A percentile compares a stretch with the other conserved stretches of the same genome.
These are phyloP conservation scores for Verticillium longisporum DNA, from an alignment of 2,329 filamentous ascomycete species.

Conservation along the genomic window DNA sequence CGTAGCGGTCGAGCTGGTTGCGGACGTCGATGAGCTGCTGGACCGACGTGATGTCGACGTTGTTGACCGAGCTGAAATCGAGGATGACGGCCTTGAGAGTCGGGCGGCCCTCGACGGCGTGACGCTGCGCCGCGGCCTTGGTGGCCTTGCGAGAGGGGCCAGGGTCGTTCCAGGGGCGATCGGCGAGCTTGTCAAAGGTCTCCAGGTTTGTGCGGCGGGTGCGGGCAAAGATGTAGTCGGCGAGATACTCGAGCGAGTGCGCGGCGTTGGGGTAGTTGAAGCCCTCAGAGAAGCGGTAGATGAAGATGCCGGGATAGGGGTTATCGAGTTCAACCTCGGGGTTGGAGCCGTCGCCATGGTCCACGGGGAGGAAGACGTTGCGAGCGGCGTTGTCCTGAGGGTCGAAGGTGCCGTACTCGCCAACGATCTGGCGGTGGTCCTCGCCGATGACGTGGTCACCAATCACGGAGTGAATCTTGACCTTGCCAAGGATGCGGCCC, in stretches of 20 bases:
- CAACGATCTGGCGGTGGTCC: conserved; percentile 37
- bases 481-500: conserved; percentile 76
- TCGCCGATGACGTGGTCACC: conserved; percentile 66
- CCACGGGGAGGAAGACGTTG: conserved; percentile 80
- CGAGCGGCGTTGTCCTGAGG: conserved; percentile 44
- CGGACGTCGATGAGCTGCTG: conserved; percentile 91
- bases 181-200: conserved; percentile 58
- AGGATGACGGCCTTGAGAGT: conserved; percentile 84
- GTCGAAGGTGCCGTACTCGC: conserved; percentile 52
- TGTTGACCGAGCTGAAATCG: conserved; percentile 90
- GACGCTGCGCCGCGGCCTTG: conserved; percentile 25
- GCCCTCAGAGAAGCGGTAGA: conserved; percentile 89
- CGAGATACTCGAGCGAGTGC: conserved; percentile 76
- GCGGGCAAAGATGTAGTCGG: conserved; percentile 57
- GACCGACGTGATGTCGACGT: conserved; percentile 86
- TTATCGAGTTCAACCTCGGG: conserved; percentile 71
- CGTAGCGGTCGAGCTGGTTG: conserved; percentile 85
- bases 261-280: conserved; percentile 96
- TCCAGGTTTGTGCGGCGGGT: conserved; percentile 72
- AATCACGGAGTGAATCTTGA: conserved; percentile 77
- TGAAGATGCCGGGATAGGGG: conserved; percentile 88
- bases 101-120: conserved; percentile 47
- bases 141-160: conserved; percentile 54
- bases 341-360: conserved; percentile 83
- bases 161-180: conserved; percentile 93